Evolutionary conservation across 2,329 filamentous ascomycete genomes (phyloP).

Genomic region (Ploettnerulaceae sp.): DNA sequence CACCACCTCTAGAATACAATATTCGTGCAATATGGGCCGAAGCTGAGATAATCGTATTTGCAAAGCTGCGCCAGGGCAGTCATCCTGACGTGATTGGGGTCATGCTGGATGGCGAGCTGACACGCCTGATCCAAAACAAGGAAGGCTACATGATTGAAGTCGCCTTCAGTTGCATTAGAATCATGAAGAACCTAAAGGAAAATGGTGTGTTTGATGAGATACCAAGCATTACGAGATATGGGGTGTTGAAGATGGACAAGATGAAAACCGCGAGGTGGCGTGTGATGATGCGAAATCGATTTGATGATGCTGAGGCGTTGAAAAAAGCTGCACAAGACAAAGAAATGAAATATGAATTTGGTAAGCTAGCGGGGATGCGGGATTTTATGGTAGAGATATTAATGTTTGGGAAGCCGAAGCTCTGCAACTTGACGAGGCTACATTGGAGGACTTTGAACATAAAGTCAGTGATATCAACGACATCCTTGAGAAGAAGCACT

Average conservation of each 20-base stretch:
- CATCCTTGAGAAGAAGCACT: background rate
- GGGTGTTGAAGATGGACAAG: background rate
- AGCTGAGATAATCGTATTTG: background rate
- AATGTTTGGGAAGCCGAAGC: background rate
- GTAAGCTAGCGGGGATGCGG: background rate
- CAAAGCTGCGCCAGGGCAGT: background rate
- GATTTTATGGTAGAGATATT: background rate
- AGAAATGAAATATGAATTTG: background rate
- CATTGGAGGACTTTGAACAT: background rate
- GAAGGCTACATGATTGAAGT: background rate
- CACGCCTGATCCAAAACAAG: background rate
- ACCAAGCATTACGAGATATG: background rate
- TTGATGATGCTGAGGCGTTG: background rate
- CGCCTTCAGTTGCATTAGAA: background rate
- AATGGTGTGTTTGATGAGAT: background rate
- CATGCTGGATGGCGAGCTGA: background rate
- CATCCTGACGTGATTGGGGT: background rate
- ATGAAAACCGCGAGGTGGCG: background rate
- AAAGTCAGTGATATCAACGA: background rate
- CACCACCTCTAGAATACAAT: no score
- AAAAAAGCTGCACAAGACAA: background rate
- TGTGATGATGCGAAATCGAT: background rate
- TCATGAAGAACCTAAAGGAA: background rate
- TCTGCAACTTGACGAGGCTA: background rate
- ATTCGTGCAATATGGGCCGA: background rate